A percentile compares a stretch with the other conserved stretches of the same genome.
These are phyloP conservation scores for Emergomyces orientalis DNA, from an alignment of 2,329 filamentous ascomycete species.

Conservation along the genomic window DNA sequence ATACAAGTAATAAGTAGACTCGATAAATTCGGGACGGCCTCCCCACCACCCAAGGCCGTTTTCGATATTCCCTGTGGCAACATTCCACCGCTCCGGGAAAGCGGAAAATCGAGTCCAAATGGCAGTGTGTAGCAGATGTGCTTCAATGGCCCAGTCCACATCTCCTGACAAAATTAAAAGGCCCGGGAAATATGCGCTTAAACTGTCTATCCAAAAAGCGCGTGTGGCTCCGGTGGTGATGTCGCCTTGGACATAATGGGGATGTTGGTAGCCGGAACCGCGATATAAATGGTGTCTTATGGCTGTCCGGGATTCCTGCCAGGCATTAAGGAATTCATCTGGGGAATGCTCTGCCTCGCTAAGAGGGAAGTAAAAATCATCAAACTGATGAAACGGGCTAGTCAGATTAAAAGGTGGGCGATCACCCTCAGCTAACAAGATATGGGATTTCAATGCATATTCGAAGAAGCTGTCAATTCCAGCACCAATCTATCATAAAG, in stretches of 20 bases:
- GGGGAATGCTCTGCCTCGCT: constrained; percentile 59
- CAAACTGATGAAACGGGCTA: constrained; percentile 44
- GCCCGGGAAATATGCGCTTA: constrained; percentile 91
- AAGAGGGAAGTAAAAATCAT: constrained; percentile 56
- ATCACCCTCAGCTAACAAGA: constrained; percentile 70
- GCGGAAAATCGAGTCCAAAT: constrained; percentile 94
- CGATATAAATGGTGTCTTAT: constrained; percentile 91
- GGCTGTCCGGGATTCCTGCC: constrained; percentile 75
- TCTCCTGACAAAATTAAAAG: constrained; percentile 78
- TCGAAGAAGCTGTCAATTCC: constrained; percentile 98
- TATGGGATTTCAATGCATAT: constrained; percentile 89
- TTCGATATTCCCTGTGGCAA: constrained; percentile 73
- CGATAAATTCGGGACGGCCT: constrained; percentile 89
- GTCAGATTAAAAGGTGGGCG: constrained; percentile 28
- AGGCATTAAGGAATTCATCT: constrained; percentile 69
- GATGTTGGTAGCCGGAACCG: constrained; percentile 62
- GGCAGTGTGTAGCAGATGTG: constrained; percentile 82
- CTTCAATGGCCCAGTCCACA: constrained; percentile 80
- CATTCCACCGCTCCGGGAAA: constrained; percentile 87
- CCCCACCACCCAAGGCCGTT: constrained; percentile 89
- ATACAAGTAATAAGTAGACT: constrained; percentile 95
- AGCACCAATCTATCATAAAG: constrained; percentile 59
- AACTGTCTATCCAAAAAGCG: constrained; percentile 90
- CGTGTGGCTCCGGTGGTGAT: constrained; percentile 77
- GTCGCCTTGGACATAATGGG: constrained; percentile 88